A percentile compares a stretch with the other conserved stretches of the same genome.
Evolutionary conservation across 2,329 filamentous ascomycete species (phyloP).

Genomic region (Mollisia scopiformis): DNA sequence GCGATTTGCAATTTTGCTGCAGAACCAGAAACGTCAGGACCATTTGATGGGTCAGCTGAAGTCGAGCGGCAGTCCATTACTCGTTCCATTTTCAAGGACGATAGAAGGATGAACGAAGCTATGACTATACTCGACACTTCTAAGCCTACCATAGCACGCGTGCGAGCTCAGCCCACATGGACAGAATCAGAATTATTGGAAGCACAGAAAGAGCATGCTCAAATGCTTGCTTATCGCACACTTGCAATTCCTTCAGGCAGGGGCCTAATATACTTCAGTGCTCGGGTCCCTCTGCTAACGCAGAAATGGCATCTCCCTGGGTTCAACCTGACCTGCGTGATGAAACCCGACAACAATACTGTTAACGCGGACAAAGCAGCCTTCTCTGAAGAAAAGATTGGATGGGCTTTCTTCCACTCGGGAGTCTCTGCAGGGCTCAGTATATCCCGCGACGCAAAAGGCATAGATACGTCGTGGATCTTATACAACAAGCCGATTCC

Average conservation of each 20-base stretch:
- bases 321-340: conserved; percentile 88
- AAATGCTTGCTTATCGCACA: conserved; percentile 83
- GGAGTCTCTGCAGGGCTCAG: conserved; percentile 91
- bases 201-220: conserved; percentile 87
- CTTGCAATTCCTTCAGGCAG: conserved; percentile 87
- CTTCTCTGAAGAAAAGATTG: conserved; percentile 95
- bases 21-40: conserved; percentile 60
- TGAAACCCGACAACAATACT: conserved; percentile 89
- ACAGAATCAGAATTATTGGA: conserved; percentile 87
- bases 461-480: conserved; percentile 98
- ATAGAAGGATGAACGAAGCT: conserved; percentile 86
- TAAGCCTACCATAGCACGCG: conserved; percentile 77
- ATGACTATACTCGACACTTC: conserved; percentile 83
- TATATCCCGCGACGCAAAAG: conserved; percentile 86
- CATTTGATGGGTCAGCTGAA: conserved; percentile 79
- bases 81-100: conserved; percentile 85
- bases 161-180: conserved; percentile 75
- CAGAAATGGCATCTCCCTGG: conserved; percentile 89
- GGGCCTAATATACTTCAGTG: conserved; percentile 84
- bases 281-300: conserved; percentile 85
- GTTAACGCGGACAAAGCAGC: conserved; percentile 87
- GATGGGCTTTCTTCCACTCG: conserved; percentile 98
- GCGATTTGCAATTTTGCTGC: conserved; percentile 69
- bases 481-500: conserved; percentile 90
- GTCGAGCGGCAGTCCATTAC: conserved; percentile 84